A percentile compares a stretch with the other conserved stretches of the same genome.
These are phyloP conservation scores for Pythium biforme DNA, from an alignment of 352 stramenopile species.

Conservation along the genomic window DNA sequence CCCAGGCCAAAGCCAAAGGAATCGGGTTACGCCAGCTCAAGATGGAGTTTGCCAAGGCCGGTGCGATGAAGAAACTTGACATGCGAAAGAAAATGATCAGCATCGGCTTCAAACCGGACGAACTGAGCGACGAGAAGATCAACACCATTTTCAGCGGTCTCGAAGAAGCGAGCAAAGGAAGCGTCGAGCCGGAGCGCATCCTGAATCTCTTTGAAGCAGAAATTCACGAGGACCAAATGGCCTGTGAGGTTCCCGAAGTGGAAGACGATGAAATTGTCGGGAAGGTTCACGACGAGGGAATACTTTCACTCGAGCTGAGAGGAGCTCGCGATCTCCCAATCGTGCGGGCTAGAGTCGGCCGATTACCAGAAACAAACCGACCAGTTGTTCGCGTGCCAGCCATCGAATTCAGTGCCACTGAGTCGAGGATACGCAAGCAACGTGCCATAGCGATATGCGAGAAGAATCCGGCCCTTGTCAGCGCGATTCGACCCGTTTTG, in stretches of 20 bases:
- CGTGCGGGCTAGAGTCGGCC: slow-evolving; percentile 9
- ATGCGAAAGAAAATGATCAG: slow-evolving; percentile 59
- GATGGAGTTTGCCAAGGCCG: slow-evolving; percentile 59
- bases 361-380: slow-evolving; percentile 18
- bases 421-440: slow-evolving; percentile 29
- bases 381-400: slow-evolving; percentile 39
- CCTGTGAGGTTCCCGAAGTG: slow-evolving; percentile 67
- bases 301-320: slow-evolving; percentile 56
- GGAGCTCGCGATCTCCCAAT: slow-evolving; percentile 53
- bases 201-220: slow-evolving; percentile 64
- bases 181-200: slow-evolving; percentile 48
- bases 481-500: slow-evolving; percentile 34
- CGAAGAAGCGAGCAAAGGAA: slow-evolving; percentile 39
- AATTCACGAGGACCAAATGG: slow-evolving; percentile 76
- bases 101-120: slow-evolving; percentile 66
- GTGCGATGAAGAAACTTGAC: slow-evolving; percentile 48
- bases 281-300: slow-evolving; percentile 68
- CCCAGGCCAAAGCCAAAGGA: slow-evolving; percentile 56
- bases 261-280: slow-evolving; percentile 71
- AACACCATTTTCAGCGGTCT: slow-evolving; percentile 58
- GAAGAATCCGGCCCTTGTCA: slow-evolving; percentile 33
- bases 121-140: slow-evolving; percentile 70
- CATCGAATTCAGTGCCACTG: slow-evolving; percentile 32
- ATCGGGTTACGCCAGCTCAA: slow-evolving; percentile 69
- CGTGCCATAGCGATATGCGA: slow-evolving; percentile 41